These are phyloP conservation scores for Isoetes taiwanensis DNA, from an alignment of 75 land plant species.

Conservation along the genomic window DNA sequence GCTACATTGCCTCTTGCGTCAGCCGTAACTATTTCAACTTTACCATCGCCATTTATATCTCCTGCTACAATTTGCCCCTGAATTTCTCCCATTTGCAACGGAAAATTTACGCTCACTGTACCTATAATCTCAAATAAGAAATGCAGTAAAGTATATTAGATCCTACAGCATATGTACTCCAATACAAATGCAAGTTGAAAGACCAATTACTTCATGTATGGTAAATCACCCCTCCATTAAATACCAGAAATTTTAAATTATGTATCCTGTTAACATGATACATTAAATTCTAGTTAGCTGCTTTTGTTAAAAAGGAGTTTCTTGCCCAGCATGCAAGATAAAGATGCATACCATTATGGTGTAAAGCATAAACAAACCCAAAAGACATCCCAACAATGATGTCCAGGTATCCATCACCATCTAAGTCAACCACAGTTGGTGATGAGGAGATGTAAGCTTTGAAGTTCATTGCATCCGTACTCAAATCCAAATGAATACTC, in stretches of 20 bases:
- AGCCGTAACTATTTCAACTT: conserved; percentile 71
- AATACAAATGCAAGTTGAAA: too few species aligned
- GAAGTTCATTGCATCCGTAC: conserved; percentile 62
- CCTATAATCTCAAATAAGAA: too few species aligned
- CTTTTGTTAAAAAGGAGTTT: too few species aligned
- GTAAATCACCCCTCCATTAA: too few species aligned
- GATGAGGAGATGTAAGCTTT: conserved; percentile 94
- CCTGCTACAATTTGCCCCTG: conserved; percentile 83
- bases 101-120: conserved; percentile 60
- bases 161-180: too few species aligned
- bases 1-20: conserved; percentile 96
- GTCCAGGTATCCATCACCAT: conserved; percentile 88
- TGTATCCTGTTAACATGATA: too few species aligned
- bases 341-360: conserved; percentile 92
- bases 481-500: conserved; percentile 61
- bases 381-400: conserved; percentile 91
- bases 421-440: conserved; percentile 87
- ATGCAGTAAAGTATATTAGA: too few species aligned
- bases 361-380: conserved; percentile 83
- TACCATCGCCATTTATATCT: conserved; percentile 98
- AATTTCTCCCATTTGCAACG: conserved; percentile 95
- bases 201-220: too few species aligned
- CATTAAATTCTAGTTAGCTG: too few species aligned
- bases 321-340: too few species aligned
- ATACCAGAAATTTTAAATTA: too few species aligned